phyloP scores from a whole-genome alignment of 1,139 yeast genomes.

The Diutina rugosa region DNA sequence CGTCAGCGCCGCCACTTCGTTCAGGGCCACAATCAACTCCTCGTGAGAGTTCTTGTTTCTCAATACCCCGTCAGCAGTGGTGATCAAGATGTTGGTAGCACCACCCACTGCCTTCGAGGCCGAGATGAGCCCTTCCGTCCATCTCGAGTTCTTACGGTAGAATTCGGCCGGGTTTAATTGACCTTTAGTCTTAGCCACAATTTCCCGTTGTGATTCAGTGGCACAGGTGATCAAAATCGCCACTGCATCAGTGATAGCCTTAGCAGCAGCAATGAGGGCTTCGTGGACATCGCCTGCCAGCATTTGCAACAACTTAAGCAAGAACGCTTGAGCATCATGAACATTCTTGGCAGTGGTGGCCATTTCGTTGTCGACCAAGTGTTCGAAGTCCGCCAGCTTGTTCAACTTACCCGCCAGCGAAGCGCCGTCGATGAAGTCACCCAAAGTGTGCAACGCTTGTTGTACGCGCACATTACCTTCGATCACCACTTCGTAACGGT shows the following conservation, averaged over 20 bases:
- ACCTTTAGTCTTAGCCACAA: conserved; percentile 63
- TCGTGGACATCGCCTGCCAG: conserved; percentile 58
- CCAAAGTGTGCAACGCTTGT: conserved; percentile 49
- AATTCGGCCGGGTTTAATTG: conserved; percentile 58
- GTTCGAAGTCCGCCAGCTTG: conserved; percentile 32
- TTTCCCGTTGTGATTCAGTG: conserved; percentile 72
- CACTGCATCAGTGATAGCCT: conserved; percentile 72
- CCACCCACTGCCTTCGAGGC: conserved; percentile 87
- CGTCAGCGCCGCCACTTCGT: conserved; percentile 87
- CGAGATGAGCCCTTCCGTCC: conserved; percentile 91
- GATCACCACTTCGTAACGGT: conserved; percentile 65
- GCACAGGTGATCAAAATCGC: conserved; percentile 63
- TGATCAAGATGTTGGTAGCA: conserved; percentile 67
- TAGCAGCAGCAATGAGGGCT: conserved; percentile 67
- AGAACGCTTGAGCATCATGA: conserved; percentile 48
- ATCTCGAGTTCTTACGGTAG: conserved; percentile 77
- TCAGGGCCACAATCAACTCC: conserved; percentile 80
- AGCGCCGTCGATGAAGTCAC: conserved; percentile 43
- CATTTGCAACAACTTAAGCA: conserved; percentile 32
- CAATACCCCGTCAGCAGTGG: conserved; percentile 79
- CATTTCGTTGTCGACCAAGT: conserved; percentile 63
- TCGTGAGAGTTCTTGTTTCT: conserved; percentile 56
- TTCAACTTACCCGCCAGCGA: conserved; percentile 11
- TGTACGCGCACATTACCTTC: conserved; percentile 67
- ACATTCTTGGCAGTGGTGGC: conserved; percentile 60